Evolutionary conservation across 2,329 filamentous ascomycete species (phyloP), one percentile per base, ranked within the genome.

Genomic region (Verticillium nubilum): DNA sequence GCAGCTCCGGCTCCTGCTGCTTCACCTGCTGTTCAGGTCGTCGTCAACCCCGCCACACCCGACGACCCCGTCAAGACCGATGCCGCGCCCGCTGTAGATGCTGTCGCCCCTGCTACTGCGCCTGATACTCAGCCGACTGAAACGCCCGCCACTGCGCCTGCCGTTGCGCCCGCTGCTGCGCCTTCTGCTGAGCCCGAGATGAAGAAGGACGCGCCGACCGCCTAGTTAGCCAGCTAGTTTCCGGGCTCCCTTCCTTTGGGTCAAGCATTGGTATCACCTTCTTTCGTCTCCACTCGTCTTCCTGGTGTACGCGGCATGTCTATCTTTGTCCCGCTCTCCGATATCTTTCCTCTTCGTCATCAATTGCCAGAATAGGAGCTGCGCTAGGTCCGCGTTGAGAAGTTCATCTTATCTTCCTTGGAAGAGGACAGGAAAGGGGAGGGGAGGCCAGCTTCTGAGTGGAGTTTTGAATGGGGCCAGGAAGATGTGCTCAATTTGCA

Each of bases 21-120:
- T 3, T 60, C 60, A 15, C 61, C 63, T 19, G 63, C 65, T 42
- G 59, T 66, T 52, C 42, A 50, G 42, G 42, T 50, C 2, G 42
- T 50, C n/a, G 70, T 70, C 29, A 62, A 70, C 23, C 66, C 66
- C 35, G 61, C 65, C n/a, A 56, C 65, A 12, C 62, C 71, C 59
- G 62, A 65, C 31, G 61, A 63, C 55, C 64, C 68, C 53, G 60
- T 64, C 52, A 63, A 66, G 59, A 58, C 66, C 50, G 63, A 64
- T 7, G 62, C 65, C 25, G 60, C 69, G 25, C 60, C 66, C 23
- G 59, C 66, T 28, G 60, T 63, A 19, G 60, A 64, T 28, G 59
- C 65, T 17, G 56, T 19, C 6, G 42, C 65, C 47, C 66, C 69
- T n/a, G 70, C 65, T 53, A 60, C 65, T n/a, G 61, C 64, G 28